Base-by-base conservation (phyloP, 768 basidiomycete species). In the Kwoniella dejecticola region DNA sequence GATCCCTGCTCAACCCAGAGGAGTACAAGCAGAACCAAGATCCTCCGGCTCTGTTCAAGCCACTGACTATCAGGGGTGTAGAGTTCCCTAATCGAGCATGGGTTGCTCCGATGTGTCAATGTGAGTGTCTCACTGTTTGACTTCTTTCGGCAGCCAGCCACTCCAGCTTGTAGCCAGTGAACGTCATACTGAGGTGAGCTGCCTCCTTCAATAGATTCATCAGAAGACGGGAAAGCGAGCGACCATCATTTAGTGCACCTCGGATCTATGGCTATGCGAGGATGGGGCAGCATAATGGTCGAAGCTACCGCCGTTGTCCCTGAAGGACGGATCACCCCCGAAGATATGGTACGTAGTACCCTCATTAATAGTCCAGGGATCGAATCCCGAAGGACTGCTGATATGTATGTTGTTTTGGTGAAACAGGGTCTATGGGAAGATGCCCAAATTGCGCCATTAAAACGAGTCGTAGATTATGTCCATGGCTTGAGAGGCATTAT, bases 231-330 rank as follows among this genome's bases (percentile, higher is more conserved):
- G 0, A 85, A 88, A 68, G 85, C 86, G 3, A 90, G 89, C 1
- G 88, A 90, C 64, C 91, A 87, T 86, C 91, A 92, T 75, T 77
- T 91, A 3, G 88, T 90, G 17, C 89, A 91, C 72, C 82, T 89
- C 31, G 88, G 88, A 1, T 85, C 85, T 63, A 68, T 86, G 67
- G 89, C 89, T 10, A 83, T 86, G 10, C 83, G 89, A 42, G 89
- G 91, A 10, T 85, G 84, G 1, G 88, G 86, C 0, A 84, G 83
- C 6, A 85, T 91, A 61, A 84, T 83, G 64, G 81, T 89, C 62
- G 90, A 93, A 77, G 90, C 89, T 0, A 87, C 88, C 2, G 81
- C 87, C 17, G 85, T 89, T 21, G 82, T 87, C 0, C 86, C 89
- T 0, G 88, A 90, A 77, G 88, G 78, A 15, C 45, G 74, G 17